Evolutionary conservation across 352 stramenopile genomes (phyloP).

Genomic region (Phytophthora kernoviae): DNA sequence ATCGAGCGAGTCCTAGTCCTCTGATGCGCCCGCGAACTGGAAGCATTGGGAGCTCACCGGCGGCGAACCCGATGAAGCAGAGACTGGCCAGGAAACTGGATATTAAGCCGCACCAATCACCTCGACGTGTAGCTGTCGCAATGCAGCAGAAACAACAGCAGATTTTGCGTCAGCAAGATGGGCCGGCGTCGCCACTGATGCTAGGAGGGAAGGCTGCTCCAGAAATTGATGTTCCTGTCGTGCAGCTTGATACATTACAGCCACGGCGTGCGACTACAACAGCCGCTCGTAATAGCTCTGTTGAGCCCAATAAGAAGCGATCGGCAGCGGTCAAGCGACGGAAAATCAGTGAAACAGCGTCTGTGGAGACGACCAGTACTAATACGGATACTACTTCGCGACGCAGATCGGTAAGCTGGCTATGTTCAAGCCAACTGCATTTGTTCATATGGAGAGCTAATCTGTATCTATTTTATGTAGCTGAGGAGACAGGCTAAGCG

Average conservation of each 20-base stretch:
- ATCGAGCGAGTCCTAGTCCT: slow-evolving; percentile 59
- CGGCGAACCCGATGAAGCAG: slow-evolving; percentile 30
- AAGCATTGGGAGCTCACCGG: slow-evolving; percentile 24
- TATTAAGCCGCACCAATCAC: slow-evolving; percentile 81
- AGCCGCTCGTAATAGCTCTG: slow-evolving; percentile 33
- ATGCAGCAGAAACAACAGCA: slow-evolving; percentile 46
- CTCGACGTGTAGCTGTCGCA: slow-evolving; percentile 35
- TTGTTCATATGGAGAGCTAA: not conserved
- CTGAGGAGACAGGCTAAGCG: slow-evolving; percentile 56
- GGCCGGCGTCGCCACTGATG: slow-evolving; percentile 30
- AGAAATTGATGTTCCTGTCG: slow-evolving; percentile 18
- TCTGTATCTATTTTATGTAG: slow-evolving; percentile 14
- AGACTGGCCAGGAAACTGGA: slow-evolving; percentile 62
- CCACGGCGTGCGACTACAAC: slow-evolving; percentile 30
- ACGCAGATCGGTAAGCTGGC: slow-evolving; percentile 18
- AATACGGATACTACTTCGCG: slow-evolving; percentile 5
- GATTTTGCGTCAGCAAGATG: slow-evolving; percentile 12
- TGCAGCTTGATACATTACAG: slow-evolving; percentile 25
- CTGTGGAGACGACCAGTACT: slow-evolving; percentile 7
- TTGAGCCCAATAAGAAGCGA: slow-evolving; percentile 21
- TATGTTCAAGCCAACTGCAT: not conserved
- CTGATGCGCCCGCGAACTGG: slow-evolving; percentile 50
- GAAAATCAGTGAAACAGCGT: slow-evolving; percentile 20
- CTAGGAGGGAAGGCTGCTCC: slow-evolving; percentile 32
- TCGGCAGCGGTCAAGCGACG: slow-evolving; percentile 21